These are phyloP conservation scores for Kodamaea plutei DNA, from an alignment of 1,139 yeast species.

Conservation along the genomic window DNA sequence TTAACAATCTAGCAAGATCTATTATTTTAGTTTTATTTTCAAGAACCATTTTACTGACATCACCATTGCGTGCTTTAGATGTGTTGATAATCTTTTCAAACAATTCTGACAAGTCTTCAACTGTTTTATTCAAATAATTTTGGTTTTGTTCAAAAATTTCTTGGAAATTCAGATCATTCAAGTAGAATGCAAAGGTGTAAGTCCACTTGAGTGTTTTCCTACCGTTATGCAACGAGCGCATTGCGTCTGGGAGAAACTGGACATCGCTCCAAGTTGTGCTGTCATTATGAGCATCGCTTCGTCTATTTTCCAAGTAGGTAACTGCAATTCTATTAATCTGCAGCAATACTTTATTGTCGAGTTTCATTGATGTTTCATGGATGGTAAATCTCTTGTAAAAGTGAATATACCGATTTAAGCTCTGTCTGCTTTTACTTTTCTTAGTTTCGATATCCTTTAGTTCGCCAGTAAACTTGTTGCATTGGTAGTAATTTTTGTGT, in stretches of 20 bases:
- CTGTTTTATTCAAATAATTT: constrained; percentile 63
- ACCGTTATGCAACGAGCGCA: constrained; percentile 59
- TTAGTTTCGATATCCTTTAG: constrained; percentile 26
- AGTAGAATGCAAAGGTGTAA: constrained; percentile 74
- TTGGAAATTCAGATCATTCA: constrained; percentile 46
- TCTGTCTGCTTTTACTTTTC: constrained; percentile 32
- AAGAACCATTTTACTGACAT: constrained; percentile 36
- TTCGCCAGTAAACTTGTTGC: constrained; percentile 50
- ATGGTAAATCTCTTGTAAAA: constrained; percentile 72
- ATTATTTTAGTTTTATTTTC: constrained; percentile 48
- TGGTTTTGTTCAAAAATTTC: constrained; percentile 74
- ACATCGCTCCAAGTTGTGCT: constrained; percentile 74
- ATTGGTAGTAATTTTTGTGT: constrained; percentile 68
- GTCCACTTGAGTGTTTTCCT: constrained; percentile 88
- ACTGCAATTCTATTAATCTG: constrained; percentile 64
- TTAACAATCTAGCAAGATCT: constrained; percentile 43
- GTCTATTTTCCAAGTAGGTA: constrained; percentile 48
- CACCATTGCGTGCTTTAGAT: constrained; percentile 34
- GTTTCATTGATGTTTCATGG: constrained; percentile 74
- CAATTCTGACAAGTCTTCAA: constrained; percentile 74
- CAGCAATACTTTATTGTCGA: constrained; percentile 62
- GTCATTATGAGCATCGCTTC: constrained; percentile 23
- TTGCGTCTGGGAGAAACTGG: constrained; percentile 75
- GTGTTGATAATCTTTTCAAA: constrained; percentile 50
- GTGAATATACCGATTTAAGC: constrained; percentile 67